Conservation (phyloP, 2,329 filamentous ascomycete species). For the Diaporthe aspalathi region DNA sequence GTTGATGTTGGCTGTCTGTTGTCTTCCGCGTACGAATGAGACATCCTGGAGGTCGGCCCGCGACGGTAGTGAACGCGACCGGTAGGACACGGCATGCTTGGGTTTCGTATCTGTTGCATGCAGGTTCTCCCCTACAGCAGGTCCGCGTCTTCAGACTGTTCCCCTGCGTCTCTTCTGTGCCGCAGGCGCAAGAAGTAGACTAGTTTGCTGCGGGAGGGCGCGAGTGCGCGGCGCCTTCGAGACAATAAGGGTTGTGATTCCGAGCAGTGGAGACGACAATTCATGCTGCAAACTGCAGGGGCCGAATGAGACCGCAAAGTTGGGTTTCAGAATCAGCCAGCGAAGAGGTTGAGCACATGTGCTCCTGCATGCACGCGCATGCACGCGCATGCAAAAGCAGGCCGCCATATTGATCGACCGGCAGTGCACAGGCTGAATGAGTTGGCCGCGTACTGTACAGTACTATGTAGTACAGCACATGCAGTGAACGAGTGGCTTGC, state of each 20-base stretch:
- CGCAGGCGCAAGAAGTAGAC: background rate
- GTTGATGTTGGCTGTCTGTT: background rate
- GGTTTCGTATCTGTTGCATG: constrained; percentile 27
- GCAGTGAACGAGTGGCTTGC: background rate
- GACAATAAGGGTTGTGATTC: constrained; percentile 11
- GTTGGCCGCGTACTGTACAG: background rate
- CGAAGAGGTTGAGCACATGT: background rate
- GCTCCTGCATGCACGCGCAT: background rate
- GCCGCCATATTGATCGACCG: background rate
- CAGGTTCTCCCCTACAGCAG: background rate
- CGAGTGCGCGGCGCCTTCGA: constrained; percentile 4
- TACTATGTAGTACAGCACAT: too few relatives aligned
- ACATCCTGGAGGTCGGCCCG: constrained; percentile 2
- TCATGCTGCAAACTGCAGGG: too few relatives aligned
- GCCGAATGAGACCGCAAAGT: background rate
- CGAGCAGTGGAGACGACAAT: background rate
- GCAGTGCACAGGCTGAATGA: constrained; percentile 26
- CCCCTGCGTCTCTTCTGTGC: background rate
- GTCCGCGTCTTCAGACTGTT: background rate
- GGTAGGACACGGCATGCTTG: background rate
- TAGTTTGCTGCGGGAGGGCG: background rate
- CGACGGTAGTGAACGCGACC: background rate
- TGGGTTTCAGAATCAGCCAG: background rate
- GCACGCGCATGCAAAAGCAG: constrained; percentile 8
- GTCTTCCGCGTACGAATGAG: background rate